phyloP scores from a whole-genome alignment of 768 basidiomycete genomes.

The Gloeostereum incarnatum region DNA sequence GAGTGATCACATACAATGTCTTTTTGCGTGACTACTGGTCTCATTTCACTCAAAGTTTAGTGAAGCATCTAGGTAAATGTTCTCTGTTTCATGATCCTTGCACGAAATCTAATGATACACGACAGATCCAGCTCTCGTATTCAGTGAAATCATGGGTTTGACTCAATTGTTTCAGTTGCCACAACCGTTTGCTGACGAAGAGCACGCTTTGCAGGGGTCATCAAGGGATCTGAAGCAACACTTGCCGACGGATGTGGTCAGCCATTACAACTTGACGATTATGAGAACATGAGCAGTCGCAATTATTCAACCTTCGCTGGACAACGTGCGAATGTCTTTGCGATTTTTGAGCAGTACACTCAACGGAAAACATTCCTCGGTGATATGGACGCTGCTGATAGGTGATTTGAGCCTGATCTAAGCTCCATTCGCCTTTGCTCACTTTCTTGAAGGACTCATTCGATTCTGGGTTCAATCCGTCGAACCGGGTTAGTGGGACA shows the following conservation, averaged over 20 bases:
- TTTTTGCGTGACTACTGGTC: constrained; percentile 52
- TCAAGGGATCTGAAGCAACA: constrained; percentile 59
- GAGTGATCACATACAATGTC: constrained; percentile 29
- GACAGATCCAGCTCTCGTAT: constrained; percentile 53
- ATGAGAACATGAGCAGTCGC: constrained; percentile 39
- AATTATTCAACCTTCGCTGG: constrained; percentile 45
- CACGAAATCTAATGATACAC: background rate
- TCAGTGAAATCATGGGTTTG: constrained; percentile 58
- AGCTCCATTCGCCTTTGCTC: too few species aligned
- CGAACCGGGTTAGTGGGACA: constrained; percentile 23
- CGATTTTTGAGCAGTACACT: constrained; percentile 42
- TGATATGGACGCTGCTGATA: constrained; percentile 52
- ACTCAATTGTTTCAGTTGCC: constrained; percentile 6
- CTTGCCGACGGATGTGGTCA: constrained; percentile 20
- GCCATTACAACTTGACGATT: constrained; percentile 32
- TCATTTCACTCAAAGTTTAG: constrained; percentile 40
- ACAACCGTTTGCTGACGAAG: too few species aligned
- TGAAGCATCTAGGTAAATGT: constrained; percentile 49
- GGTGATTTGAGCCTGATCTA: constrained; percentile 20
- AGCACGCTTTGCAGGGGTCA: constrained; percentile 32
- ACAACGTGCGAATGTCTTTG: constrained; percentile 38
- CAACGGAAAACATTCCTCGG: constrained; percentile 29
- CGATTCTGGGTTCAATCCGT: constrained; percentile 32
- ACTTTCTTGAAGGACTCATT: constrained; percentile 33
- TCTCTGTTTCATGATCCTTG: constrained; percentile 1